Evolutionary conservation across 2,329 filamentous ascomycete species (phyloP).

Genomic region (Fusarium sp.): DNA sequence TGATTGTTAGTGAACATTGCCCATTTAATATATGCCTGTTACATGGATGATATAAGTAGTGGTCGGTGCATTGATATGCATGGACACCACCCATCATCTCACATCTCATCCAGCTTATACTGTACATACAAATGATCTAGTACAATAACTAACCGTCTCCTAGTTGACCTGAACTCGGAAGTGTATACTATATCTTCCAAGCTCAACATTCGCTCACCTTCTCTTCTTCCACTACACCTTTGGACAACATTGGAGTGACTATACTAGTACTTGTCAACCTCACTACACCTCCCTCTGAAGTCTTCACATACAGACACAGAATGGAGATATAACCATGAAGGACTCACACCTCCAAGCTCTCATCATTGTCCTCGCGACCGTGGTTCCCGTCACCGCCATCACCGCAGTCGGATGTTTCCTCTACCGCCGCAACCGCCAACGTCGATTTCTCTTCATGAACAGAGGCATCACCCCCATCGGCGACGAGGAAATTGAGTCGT

Average conservation of each 20-base stretch:
- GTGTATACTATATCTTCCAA: background rate
- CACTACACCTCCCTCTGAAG: background rate
- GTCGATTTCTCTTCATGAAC: slow-evolving; percentile 56
- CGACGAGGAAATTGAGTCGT: slow-evolving; percentile 72
- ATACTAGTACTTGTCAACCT: background rate
- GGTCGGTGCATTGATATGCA: background rate
- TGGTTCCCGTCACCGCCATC: slow-evolving; percentile 55
- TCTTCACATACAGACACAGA: slow-evolving; percentile 11
- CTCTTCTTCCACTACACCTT: slow-evolving; percentile 8
- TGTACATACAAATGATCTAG: background rate
- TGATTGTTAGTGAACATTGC: slow-evolving; percentile 31
- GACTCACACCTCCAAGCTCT: slow-evolving; percentile 51
- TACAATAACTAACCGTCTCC: slow-evolving; percentile 11
- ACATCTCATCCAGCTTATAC: background rate
- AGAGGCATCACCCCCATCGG: slow-evolving; percentile 69
- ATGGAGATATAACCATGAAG: slow-evolving; percentile 41
- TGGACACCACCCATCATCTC: background rate
- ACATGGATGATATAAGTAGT: slow-evolving; percentile 4
- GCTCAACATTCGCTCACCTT: slow-evolving; percentile 8
- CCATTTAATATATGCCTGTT: background rate
- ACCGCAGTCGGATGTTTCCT: slow-evolving; percentile 47
- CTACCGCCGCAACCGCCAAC: slow-evolving; percentile 50
- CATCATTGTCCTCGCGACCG: slow-evolving; percentile 62
- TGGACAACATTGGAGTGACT: background rate
- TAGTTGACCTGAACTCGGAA: slow-evolving; percentile 5